phyloP scores from a whole-genome alignment of 164 flowering plant genomes.

The Aristolochia californica region DNA sequence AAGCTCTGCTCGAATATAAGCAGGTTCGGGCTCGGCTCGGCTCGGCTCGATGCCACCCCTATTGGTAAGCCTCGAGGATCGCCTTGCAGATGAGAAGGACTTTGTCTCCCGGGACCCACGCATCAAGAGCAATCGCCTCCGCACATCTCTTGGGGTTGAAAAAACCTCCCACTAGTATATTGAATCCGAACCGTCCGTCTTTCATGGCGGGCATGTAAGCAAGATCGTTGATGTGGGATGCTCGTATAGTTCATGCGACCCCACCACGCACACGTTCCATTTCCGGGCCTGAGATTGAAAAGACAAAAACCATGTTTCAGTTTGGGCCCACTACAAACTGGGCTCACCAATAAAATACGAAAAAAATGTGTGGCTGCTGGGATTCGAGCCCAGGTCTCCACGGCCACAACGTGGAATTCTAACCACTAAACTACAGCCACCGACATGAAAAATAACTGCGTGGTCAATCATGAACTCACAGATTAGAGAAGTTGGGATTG shows the following conservation, averaged over 20 bases:
- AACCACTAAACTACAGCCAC: constrained; percentile 68
- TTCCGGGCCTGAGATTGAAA: constrained; percentile 71
- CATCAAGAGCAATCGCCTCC: constrained; percentile 91
- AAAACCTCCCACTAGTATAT: constrained; percentile 90
- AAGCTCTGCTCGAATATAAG: too few species aligned
- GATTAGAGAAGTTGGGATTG: constrained; percentile 58
- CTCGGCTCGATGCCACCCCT: too few species aligned
- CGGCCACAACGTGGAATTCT: constrained; percentile 98
- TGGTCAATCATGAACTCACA: constrained; percentile 65
- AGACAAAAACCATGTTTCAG: too few species aligned
- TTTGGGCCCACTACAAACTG: too few species aligned
- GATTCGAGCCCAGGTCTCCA: constrained; percentile 99
- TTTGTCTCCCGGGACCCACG: constrained; percentile 83
- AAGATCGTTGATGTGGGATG: constrained; percentile 99
- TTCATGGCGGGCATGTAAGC: constrained; percentile 95
- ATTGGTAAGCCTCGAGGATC: constrained; percentile 72
- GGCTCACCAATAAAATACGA: too few species aligned
- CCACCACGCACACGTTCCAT: constrained; percentile 95
- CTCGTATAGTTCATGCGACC: constrained; percentile 89
- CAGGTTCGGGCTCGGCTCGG: too few species aligned
- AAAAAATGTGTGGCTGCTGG: constrained; percentile 99
- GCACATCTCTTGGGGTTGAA: constrained; percentile 87
- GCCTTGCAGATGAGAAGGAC: constrained; percentile 70
- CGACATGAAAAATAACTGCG: too few species aligned
- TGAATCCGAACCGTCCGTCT: constrained; percentile 79